Evolutionary conservation across 805 yeast genomes (phyloP), one percentile per base, ranked within the genome.

Genomic region (Starmerella apis): DNA sequence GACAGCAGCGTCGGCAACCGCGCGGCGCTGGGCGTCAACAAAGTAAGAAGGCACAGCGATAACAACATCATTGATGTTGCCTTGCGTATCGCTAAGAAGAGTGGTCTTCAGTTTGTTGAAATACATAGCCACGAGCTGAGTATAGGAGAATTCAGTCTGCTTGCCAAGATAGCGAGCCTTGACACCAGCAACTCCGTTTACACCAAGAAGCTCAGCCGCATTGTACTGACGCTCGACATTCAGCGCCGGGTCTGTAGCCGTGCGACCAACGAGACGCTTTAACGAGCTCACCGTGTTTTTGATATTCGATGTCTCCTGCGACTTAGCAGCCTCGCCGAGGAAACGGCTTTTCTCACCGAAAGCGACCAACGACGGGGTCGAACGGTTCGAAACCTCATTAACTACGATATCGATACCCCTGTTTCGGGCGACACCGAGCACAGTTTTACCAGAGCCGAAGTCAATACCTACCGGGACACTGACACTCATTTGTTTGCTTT

Each of bases 331-430:
- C 74, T 92, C 99, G 67, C 99, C 99, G 60, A 92, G 79, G 65
- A 78, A 81, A 74, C 99, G 81, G 77, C 78, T 81, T 72, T 84
- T 86, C 58, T 65, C 67, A 60, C 96, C 96, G 62, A 92, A 92
- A 30, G 96, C 97, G 60, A 92, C 92, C 59, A 86, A 68, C 28
- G 84, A 69, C 22, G 99, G 98, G 30, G 99, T 92, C 59, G 94
- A 70, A 71, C 99, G 83, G 82, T 92, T 92, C 51, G 97, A 88
- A 44, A 92, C 97, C 72, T 92, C 99, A 68, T 92, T 92, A 72
- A 92, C 97, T 63, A 92, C 86, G 63, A 92, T 82, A 70, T 92
- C 99, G 66, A 92, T 92, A 66, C 97, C 97, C 75, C 97, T 82
- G 80, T 90, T 92, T 69, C 90, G 83, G 56, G 98, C 98, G 67